These are phyloP conservation scores for Aphanoascus verrucosus DNA, from an alignment of 2,329 filamentous ascomycete genomes.

Conservation along the genomic window DNA sequence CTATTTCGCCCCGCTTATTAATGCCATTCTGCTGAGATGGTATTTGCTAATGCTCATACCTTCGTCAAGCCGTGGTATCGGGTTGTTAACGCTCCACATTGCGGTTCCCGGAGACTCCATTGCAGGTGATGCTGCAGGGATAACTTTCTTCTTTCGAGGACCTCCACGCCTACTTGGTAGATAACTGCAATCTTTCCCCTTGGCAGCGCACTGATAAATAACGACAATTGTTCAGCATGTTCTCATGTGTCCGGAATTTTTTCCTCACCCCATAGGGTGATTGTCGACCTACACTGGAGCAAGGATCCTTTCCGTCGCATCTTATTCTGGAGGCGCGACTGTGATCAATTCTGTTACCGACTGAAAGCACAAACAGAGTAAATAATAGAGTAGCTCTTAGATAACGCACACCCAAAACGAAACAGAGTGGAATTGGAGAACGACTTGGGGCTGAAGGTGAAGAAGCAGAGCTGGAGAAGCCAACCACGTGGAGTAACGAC, in stretches of 20 bases:
- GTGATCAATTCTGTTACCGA: conserved; percentile 4
- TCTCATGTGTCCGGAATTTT: not conserved
- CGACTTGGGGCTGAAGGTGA: not conserved
- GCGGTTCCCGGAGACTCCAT: conserved; percentile 2
- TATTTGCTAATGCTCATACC: conserved; percentile 8
- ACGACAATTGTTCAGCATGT: not conserved
- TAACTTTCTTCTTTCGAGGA: conserved; percentile 32
- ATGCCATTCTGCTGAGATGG: not conserved
- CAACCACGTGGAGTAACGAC: conserved; percentile 10
- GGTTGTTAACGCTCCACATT: conserved; percentile 10
- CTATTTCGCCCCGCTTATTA: conserved; percentile 14
- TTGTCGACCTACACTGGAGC: conserved; percentile 31
- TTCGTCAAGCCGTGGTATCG: conserved; percentile 16
- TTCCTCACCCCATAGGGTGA: not conserved
- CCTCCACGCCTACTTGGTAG: conserved; percentile 36
- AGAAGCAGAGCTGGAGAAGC: not conserved
- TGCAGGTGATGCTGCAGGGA: conserved; percentile 6
- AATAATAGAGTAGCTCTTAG: not conserved
- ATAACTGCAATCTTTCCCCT: conserved; percentile 34
- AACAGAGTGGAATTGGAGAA: not conserved
- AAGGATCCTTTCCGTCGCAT: conserved; percentile 37
- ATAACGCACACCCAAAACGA: not conserved
- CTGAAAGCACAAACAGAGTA: not conserved
- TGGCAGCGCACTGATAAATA: conserved; percentile 28
- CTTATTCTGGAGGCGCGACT: conserved; percentile 36